Conservation (phyloP, 306 rosid genomes). For the Parietaria judaica region DNA sequence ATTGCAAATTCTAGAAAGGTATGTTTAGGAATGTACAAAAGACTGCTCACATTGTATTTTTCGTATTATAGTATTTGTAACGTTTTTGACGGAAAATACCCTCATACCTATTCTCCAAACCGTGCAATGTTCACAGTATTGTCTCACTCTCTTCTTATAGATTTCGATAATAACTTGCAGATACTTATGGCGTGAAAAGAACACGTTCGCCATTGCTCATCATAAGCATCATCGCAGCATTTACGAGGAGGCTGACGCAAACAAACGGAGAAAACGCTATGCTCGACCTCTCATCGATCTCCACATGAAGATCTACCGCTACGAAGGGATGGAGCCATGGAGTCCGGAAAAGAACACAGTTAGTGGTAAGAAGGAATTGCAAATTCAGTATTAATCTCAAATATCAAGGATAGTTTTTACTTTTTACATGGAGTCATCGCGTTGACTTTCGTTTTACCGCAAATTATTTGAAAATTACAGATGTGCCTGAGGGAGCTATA, state of each 20-base stretch:
- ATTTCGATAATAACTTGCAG: slow-evolving; percentile 23
- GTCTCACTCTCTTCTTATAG: too few relatives aligned
- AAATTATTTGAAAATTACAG: slow-evolving; percentile 34
- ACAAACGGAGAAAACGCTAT: slow-evolving; percentile 94
- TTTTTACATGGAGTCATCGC: not conserved
- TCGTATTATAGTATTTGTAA: too few relatives aligned
- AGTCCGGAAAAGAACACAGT: slow-evolving; percentile 48
- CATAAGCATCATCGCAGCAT: slow-evolving; percentile 89
- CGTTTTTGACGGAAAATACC: too few relatives aligned
- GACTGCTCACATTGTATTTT: too few relatives aligned
- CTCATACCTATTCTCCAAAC: too few relatives aligned
- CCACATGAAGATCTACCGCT: slow-evolving; percentile 89
- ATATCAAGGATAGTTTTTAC: too few relatives aligned
- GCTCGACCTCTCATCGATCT: slow-evolving; percentile 96
- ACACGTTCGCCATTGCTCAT: slow-evolving; percentile 92
- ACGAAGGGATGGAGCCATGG: slow-evolving; percentile 92
- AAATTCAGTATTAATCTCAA: too few relatives aligned
- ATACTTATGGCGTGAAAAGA: slow-evolving; percentile 85
- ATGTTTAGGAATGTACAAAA: not conserved
- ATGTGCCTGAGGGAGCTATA: slow-evolving; percentile 96
- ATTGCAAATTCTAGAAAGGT: slow-evolving; percentile 88
- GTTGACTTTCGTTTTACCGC: slow-evolving; percentile 12
- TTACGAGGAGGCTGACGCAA: slow-evolving; percentile 95
- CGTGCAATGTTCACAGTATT: too few relatives aligned
- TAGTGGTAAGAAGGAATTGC: slow-evolving; percentile 57